Conservation (phyloP, 805 yeast species). For the Helenozyma rhizophorensis region DNA sequence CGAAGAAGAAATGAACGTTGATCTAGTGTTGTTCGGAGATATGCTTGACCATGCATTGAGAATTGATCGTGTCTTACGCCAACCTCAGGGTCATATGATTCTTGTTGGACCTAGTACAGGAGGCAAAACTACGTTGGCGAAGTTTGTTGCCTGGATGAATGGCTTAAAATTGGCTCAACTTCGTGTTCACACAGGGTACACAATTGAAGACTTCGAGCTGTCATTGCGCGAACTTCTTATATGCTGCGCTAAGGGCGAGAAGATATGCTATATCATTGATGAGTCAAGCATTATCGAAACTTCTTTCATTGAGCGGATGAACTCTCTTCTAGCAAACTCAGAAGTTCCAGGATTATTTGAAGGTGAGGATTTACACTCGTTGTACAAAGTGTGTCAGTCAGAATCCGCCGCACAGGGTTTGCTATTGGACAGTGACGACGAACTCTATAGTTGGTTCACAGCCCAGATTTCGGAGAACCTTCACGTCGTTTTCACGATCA, state of each 20-base stretch:
- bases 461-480: conserved; percentile 62
- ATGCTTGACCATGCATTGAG: conserved; percentile 70
- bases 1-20: conserved; percentile 69
- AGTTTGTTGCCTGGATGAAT: conserved; percentile 90
- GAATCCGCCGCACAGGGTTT: conserved; percentile 58
- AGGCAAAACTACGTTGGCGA: conserved; percentile 72
- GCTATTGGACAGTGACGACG: conserved; percentile 62
- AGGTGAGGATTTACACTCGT: conserved; percentile 56
- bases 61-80: conserved; percentile 76
- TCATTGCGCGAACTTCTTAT: conserved; percentile 52
- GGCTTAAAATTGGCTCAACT: conserved; percentile 64
- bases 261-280: conserved; percentile 68
- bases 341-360: conserved; percentile 88
- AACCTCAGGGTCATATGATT: conserved; percentile 87
- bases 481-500: conserved; percentile 78
- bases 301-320: conserved; percentile 85
- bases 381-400: conserved; percentile 54
- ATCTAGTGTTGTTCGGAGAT: conserved; percentile 62
- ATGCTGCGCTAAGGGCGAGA: conserved; percentile 48
- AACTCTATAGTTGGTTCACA: conserved; percentile 71
- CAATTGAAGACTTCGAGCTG: conserved; percentile 61
- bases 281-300: conserved; percentile 75
- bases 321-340: conserved; percentile 86
- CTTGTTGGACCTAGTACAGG: conserved; percentile 78
- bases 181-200: conserved; percentile 49